Conservation (phyloP, 139 green algal species). For the Coccomyxa sp. region DNA sequence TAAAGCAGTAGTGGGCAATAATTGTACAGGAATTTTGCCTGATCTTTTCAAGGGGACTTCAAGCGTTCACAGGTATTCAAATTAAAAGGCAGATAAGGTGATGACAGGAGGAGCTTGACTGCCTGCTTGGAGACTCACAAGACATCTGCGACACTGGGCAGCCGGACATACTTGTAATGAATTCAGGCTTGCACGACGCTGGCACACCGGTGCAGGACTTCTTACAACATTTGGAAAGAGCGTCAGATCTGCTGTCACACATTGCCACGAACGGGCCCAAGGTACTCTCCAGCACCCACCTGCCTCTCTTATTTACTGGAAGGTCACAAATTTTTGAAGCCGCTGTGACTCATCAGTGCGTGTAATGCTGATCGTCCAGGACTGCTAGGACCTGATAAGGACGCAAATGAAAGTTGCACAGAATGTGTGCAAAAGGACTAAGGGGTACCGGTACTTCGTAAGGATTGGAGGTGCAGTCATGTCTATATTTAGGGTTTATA, state of each 20-base stretch:
- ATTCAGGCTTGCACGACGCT: not conserved
- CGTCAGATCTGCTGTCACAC: not conserved
- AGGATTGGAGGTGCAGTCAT: not conserved
- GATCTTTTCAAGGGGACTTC: not conserved
- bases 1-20: too few species aligned
- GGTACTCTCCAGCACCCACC: not conserved
- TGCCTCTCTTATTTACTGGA: not conserved
- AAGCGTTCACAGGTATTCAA: too few species aligned
- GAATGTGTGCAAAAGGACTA: not conserved
- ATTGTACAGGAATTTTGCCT: too few species aligned
- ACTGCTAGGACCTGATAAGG: not conserved
- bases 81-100: too few species aligned
- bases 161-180: not conserved
- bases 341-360: too few species aligned
- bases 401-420: not conserved
- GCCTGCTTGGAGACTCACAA: not conserved
- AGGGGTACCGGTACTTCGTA: not conserved
- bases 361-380: too few species aligned
- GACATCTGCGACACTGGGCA: not conserved
- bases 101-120: not conserved
- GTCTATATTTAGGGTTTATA: not conserved
- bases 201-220: not conserved
- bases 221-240: not conserved
- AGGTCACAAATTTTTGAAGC: not conserved
- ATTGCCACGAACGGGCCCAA: not conserved